phyloP scores from a whole-genome alignment of 306 rosid genomes.

The Vigna hirtella region DNA sequence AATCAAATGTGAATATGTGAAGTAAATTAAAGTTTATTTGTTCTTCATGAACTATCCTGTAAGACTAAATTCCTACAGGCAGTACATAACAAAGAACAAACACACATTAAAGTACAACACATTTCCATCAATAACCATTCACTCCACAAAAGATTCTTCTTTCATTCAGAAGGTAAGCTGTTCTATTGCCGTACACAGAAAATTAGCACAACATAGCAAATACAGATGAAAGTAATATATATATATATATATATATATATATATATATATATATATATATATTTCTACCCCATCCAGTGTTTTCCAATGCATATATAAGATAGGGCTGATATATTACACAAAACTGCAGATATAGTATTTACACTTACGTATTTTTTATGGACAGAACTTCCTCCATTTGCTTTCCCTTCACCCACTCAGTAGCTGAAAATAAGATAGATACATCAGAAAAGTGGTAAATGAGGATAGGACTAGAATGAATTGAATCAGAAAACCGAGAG shows the following conservation, averaged over 20 bases:
- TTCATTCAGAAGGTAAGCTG: background rate
- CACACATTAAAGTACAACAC: constrained; percentile 5
- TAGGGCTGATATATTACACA: background rate
- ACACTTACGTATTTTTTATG: constrained; percentile 75
- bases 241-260: background rate
- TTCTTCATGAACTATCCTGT: background rate
- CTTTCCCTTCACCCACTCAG: constrained; percentile 93
- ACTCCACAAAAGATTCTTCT: background rate
- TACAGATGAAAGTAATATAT: background rate
- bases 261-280: too few relatives aligned
- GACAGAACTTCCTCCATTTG: constrained; percentile 84
- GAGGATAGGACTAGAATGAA: background rate
- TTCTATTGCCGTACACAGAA: background rate
- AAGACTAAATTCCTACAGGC: background rate
- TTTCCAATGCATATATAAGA: background rate
- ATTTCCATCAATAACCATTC: background rate
- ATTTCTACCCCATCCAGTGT: background rate
- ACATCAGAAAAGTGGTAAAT: background rate
- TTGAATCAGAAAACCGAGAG: background rate
- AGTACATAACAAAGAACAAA: background rate
- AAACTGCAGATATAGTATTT: background rate
- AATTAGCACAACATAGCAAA: background rate
- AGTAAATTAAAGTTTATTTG: background rate
- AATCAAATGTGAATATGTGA: background rate
- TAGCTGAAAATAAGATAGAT: constrained; percentile 22